Conservation (phyloP, 2,329 filamentous ascomycete species). For the Tolypocladium album region DNA sequence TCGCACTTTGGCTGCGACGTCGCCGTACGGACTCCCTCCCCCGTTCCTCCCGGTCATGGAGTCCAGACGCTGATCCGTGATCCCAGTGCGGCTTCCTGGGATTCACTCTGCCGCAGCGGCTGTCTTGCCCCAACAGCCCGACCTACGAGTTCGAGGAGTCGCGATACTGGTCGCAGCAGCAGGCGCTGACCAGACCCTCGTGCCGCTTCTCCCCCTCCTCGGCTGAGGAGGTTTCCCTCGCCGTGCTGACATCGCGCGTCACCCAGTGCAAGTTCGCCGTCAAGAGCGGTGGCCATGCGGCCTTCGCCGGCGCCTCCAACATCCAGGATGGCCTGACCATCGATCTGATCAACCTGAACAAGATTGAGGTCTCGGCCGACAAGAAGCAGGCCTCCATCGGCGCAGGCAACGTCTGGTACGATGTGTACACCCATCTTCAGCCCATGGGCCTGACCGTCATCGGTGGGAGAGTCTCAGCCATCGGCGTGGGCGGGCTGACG, state of each 20-base stretch:
- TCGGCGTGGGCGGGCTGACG: conserved; percentile 13
- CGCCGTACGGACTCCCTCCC: background rate
- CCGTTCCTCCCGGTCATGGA: background rate
- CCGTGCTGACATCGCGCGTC: conserved; percentile 12
- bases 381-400: conserved; percentile 7
- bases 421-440: conserved; percentile 10
- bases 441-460: conserved; percentile 9
- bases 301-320: conserved; percentile 16
- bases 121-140: conserved; percentile 8
- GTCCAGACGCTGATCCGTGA: background rate
- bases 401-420: conserved; percentile 10
- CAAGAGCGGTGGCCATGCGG: conserved; percentile 21
- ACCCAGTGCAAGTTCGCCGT: conserved; percentile 19
- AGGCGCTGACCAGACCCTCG: conserved; percentile 6
- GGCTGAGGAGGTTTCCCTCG: conserved; percentile 14
- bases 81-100: conserved; percentile 11
- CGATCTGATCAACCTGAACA: conserved; percentile 13
- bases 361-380: conserved; percentile 9
- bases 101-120: conserved; percentile 3
- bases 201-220: conserved; percentile 15
- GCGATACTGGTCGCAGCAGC: conserved; percentile 13
- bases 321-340: conserved; percentile 17
- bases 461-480: conserved; percentile 11
- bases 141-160: conserved; percentile 9
- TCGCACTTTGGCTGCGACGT: background rate